Base-by-base conservation (phyloP, 2,329 filamentous ascomycete genomes). In the Colletotrichum theobromicola region DNA sequence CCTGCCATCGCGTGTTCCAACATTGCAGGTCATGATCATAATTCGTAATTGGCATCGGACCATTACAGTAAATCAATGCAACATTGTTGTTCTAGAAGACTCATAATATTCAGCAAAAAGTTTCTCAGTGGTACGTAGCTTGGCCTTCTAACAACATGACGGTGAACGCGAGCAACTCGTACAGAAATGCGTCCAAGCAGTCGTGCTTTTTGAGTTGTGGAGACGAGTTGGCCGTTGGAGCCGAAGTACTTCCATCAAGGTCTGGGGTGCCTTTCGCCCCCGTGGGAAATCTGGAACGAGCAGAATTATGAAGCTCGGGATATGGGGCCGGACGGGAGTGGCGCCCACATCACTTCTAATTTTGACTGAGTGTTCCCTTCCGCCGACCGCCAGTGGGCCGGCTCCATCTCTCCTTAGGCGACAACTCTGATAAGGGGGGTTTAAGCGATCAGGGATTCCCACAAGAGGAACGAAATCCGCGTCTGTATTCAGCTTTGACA, bases 311-410 rank as follows among this genome's bases (percentile, higher is more conserved):
- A 35, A 61, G 4, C 26, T 28, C 60, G 71, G 71, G 24, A 71
- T 60, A 71, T 66, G 71, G 71, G 71, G 71, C 67, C 67, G 67
- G 37, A 18, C 71, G 60, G 67, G 50, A 70, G 55, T 35, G 15
- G 60, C 61, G 35, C 65, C 32, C 18, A 64, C 21, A 13, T 34
- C 37, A 24, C 26, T 57, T 53, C 13, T 13, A 34, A 58, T 46
- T 30, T 37, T 32, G 50, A 42, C 32, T 9, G 24, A 26, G 15
- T 30, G 24, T 60, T 62, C n/a, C 68, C 26, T 71, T 42, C 24
- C 50, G 34, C 69, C 69, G 24, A 61, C 21, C 34, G 21, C 18
- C 35, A 37, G 30, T 58, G 63, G 63, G 30, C 16, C 53, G 4
- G 26, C n/a, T 63, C 21, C 60, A 63, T 26, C 13, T 46, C 21